Evolutionary conservation across 768 basidiomycete species (phyloP).

Genomic region (Boletus bicolor): DNA sequence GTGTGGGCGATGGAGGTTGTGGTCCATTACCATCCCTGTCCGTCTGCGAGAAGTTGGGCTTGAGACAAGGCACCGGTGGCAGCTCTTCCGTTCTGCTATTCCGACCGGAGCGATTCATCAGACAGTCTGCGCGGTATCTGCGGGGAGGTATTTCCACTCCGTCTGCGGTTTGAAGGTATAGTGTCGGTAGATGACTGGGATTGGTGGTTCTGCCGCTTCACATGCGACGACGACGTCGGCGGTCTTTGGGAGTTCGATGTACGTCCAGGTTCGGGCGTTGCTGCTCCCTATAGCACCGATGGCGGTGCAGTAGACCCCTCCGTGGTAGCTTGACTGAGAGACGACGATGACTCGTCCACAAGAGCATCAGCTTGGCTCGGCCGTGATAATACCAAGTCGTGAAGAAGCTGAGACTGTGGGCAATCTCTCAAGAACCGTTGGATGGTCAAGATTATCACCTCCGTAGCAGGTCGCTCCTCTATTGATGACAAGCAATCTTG

Average conservation of each 20-base stretch:
- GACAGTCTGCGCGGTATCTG: conserved; percentile 32
- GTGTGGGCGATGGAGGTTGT: conserved; percentile 28
- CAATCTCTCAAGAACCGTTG: not conserved
- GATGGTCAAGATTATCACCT: not conserved
- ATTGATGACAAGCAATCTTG: conserved; percentile 1
- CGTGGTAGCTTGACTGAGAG: not conserved
- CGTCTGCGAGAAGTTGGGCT: conserved; percentile 22
- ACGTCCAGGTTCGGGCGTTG: conserved; percentile 6
- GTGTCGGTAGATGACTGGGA: conserved; percentile 30
- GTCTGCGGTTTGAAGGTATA: conserved; percentile 21
- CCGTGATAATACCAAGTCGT: not conserved
- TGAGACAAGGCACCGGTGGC: conserved; percentile 32
- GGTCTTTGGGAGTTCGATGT: conserved; percentile 26
- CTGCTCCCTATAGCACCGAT: no score
- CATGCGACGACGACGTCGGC: conserved; percentile 16
- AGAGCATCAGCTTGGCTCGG: not conserved
- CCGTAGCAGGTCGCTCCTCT: not conserved
- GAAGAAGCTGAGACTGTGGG: not conserved
- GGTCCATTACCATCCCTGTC: conserved; percentile 16
- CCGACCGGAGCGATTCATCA: conserved; percentile 39
- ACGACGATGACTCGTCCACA: not conserved
- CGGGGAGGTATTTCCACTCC: conserved; percentile 25
- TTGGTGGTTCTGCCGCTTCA: conserved; percentile 27
- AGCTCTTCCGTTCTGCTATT: conserved; percentile 27
- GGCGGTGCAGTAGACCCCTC: no score